Evolutionary conservation across 176 grass and related monocot species (phyloP).

Genomic region (Oropetium thomaeum): DNA sequence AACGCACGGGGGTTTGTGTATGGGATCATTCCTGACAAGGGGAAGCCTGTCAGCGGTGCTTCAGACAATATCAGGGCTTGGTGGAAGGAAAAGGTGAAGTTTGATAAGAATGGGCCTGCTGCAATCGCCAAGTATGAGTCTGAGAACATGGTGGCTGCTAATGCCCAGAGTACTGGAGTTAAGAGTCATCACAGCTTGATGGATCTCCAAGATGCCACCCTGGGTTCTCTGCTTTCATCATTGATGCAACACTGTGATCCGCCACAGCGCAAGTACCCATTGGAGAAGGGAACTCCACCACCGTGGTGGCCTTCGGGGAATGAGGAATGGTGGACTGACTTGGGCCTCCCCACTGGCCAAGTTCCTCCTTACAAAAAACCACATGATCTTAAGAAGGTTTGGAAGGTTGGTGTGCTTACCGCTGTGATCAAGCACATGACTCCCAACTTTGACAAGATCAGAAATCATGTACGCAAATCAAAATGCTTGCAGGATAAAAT

Average conservation of each 20-base stretch:
- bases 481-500: slow-evolving; percentile 99
- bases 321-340: slow-evolving; percentile 77
- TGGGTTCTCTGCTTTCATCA: slow-evolving; percentile 86
- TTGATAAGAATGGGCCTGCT: slow-evolving; percentile 87
- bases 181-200: slow-evolving; percentile 62
- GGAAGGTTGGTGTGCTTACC: slow-evolving; percentile 95
- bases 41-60: slow-evolving; percentile 86
- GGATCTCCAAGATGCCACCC: slow-evolving; percentile 95
- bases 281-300: slow-evolving; percentile 76
- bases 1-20: slow-evolving; percentile 85
- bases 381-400: slow-evolving; percentile 96
- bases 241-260: slow-evolving; percentile 94
- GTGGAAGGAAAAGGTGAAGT: slow-evolving; percentile 99
- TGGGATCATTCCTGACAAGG: slow-evolving; percentile 89
- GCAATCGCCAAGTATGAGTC: slow-evolving; percentile 80
- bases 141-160: slow-evolving; percentile 45
- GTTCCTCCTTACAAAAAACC: slow-evolving; percentile 89
- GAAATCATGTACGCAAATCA: slow-evolving; percentile 78
- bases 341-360: slow-evolving; percentile 65
- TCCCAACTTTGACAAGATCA: slow-evolving; percentile 92
- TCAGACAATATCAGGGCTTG: slow-evolving; percentile 95
- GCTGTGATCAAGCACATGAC: slow-evolving; percentile 96
- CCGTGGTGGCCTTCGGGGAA: slow-evolving; percentile 94
- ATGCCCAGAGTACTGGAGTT: slow-evolving; percentile 40
- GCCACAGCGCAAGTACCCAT: slow-evolving; percentile 83